Conservation (phyloP, 768 basidiomycete species). For the Suillus lakei region DNA sequence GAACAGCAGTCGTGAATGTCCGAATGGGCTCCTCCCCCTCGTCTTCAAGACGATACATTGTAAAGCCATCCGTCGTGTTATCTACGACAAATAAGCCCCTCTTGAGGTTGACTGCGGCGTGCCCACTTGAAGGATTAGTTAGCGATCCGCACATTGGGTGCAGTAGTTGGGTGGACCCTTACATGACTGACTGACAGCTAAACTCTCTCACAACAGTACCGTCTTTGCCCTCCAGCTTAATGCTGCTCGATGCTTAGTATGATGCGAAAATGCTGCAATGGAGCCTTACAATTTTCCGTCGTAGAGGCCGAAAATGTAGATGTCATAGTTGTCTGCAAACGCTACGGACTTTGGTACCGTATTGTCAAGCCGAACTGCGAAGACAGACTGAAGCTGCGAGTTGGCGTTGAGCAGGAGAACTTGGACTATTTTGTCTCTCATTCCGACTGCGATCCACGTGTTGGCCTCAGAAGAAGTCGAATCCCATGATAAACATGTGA, state of each 20-base stretch:
- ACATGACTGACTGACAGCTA: constrained; percentile 13
- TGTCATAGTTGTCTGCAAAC: not conserved
- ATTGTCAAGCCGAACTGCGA: constrained; percentile 3
- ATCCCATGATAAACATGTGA: no score
- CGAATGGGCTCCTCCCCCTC: no score
- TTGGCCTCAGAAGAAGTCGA: not conserved
- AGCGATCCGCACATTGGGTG: not conserved
- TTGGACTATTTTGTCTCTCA: constrained; percentile 9
- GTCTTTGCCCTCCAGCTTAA: constrained; percentile 8
- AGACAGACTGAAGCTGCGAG: constrained; percentile 9
- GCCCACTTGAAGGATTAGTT: constrained; percentile 7
- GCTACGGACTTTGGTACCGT: no score
- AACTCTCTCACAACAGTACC: constrained; percentile 10
- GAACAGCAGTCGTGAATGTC: no score
- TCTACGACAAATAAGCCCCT: constrained; percentile 10
- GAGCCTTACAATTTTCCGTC: constrained; percentile 16
- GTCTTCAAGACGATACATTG: constrained; percentile 5
- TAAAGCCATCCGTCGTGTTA: constrained; percentile 15
- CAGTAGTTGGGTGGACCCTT: not conserved
- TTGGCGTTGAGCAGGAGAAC: constrained; percentile 9
- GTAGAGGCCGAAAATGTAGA: constrained; percentile 14
- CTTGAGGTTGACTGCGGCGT: constrained; percentile 7
- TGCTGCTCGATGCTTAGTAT: not conserved
- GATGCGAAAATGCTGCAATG: not conserved
- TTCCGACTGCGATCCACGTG: constrained; percentile 5